Conservation (phyloP, 495 filamentous ascomycete species). For the Umbilicaria muhlenbergii region DNA sequence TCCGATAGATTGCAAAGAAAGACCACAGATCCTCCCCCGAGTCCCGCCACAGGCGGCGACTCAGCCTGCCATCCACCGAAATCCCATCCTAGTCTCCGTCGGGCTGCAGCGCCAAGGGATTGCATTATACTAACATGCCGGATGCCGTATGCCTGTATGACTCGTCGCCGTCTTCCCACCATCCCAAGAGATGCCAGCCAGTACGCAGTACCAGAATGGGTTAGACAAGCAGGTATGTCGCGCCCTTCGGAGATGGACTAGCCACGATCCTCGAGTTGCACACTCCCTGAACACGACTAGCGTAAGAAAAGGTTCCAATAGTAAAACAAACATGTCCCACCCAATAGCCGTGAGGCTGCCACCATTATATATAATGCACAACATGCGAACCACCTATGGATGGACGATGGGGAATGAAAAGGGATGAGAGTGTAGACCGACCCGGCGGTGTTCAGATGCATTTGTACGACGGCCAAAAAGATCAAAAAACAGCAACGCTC, state of each 20-base stretch:
- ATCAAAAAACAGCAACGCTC: slow-evolving; percentile 18
- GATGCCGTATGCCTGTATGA: slow-evolving; percentile 21
- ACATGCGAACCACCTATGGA: slow-evolving; percentile 25
- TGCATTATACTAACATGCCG: slow-evolving; percentile 26
- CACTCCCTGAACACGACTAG: slow-evolving; percentile 20
- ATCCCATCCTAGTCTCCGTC: slow-evolving; percentile 4
- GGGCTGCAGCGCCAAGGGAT: neutral
- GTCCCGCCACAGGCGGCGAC: slow-evolving; percentile 26
- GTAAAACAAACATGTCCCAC: slow-evolving; percentile 30
- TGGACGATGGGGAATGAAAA: slow-evolving; percentile 21
- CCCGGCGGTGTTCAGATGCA: slow-evolving; percentile 33
- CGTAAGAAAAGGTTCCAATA: slow-evolving; percentile 21
- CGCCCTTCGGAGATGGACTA: slow-evolving; percentile 11
- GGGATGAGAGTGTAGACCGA: slow-evolving; percentile 23
- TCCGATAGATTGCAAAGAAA: slow-evolving; percentile 16
- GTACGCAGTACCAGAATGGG: slow-evolving; percentile 29
- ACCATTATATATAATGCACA: slow-evolving; percentile 37
- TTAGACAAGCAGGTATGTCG: slow-evolving; percentile 13
- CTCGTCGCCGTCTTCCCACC: slow-evolving; percentile 22
- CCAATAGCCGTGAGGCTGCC: slow-evolving; percentile 46
- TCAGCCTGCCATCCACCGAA: slow-evolving; percentile 11
- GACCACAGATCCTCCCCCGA: slow-evolving; percentile 20
- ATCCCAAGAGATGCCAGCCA: slow-evolving; percentile 21
- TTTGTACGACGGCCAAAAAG: slow-evolving; percentile 21
- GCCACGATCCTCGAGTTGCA: slow-evolving; percentile 13